Conservation (phyloP, 2,329 filamentous ascomycete species). For the Myrmaecium sp. region DNA sequence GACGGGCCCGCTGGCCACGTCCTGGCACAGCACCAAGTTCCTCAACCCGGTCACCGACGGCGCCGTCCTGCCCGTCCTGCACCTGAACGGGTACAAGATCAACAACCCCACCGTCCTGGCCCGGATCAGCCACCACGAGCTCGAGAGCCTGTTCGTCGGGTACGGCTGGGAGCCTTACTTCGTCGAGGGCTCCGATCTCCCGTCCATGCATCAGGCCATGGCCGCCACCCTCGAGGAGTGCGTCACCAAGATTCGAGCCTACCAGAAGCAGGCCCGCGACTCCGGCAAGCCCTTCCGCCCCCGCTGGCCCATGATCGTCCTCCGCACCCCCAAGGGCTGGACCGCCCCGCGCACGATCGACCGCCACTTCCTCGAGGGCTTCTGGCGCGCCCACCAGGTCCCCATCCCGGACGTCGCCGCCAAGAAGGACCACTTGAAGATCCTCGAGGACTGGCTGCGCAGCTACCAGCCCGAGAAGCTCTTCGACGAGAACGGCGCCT, state of each 20-base stretch:
- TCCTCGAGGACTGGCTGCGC: conserved; percentile 62
- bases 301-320: conserved; percentile 62
- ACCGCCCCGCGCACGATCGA: conserved; percentile 57
- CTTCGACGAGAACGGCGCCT: conserved; percentile 46
- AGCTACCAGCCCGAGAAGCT: conserved; percentile 58
- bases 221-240: conserved; percentile 58
- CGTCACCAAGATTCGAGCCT: conserved; percentile 48
- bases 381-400: conserved; percentile 64
- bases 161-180: conserved; percentile 71
- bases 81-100: conserved; percentile 76
- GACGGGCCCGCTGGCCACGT: conserved; percentile 61
- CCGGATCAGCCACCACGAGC: conserved; percentile 56
- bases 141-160: conserved; percentile 50
- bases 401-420: conserved; percentile 53
- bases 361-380: conserved; percentile 55
- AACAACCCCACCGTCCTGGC: conserved; percentile 55
- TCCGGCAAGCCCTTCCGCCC: conserved; percentile 53
- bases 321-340: conserved; percentile 68
- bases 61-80: conserved; percentile 59
- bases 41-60: conserved; percentile 64
- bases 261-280: conserved; percentile 55
- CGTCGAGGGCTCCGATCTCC: conserved; percentile 57
- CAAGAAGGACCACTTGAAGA: conserved; percentile 47
- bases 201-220: conserved; percentile 71
- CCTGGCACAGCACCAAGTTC: conserved; percentile 73